Base-by-base conservation (phyloP, 306 rosid species). In the Datisca glomerata region DNA sequence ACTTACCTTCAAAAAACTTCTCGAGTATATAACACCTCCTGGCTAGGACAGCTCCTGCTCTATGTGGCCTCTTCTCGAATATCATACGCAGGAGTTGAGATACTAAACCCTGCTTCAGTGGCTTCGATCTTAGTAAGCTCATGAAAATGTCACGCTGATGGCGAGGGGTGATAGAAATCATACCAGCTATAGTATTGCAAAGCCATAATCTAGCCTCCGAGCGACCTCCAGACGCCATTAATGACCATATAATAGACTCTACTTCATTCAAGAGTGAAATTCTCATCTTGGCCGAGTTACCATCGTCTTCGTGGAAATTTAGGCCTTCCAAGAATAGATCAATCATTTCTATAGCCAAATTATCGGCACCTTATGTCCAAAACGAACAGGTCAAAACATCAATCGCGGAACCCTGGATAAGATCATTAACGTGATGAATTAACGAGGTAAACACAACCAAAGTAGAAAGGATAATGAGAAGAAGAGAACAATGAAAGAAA, bases 161-260 rank as follows among this genome's bases (percentile, higher is more conserved):
- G 49, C 38, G 48, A 31, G 63, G 45, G 41, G 54, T 27, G 24
- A 89, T 48, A 15, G 71, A 65, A 43, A 44, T 53, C 52, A 80
- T 45, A 20, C 75, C 64, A 3, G 81, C 69, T 21, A 89, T 62
- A 5, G 81, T 55, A 36, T 63, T 77, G 55, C 83, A 72, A 43
- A 89, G 93, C 95, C 97, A 89, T 28, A 79, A 51, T 21, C 91
- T 74, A 46, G 82, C 73, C 60, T 89, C 95, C 3, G 81, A 60
- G 18, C 81, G 86, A 49, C 76, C 75, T 25, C 70, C 68, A 4
- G 79, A 68, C 41, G 45, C 44, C 65, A 77, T 52, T 14, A 71
- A 13, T 2, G 78, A 65, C 80, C 78, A 61, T 18, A 89, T 52
- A 45, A 67, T 58, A 19, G 71, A 74, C 51, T 80, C 91, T 69